phyloP scores from a whole-genome alignment of 2,329 filamentous ascomycete species.

The Calonectria henricotiae region DNA sequence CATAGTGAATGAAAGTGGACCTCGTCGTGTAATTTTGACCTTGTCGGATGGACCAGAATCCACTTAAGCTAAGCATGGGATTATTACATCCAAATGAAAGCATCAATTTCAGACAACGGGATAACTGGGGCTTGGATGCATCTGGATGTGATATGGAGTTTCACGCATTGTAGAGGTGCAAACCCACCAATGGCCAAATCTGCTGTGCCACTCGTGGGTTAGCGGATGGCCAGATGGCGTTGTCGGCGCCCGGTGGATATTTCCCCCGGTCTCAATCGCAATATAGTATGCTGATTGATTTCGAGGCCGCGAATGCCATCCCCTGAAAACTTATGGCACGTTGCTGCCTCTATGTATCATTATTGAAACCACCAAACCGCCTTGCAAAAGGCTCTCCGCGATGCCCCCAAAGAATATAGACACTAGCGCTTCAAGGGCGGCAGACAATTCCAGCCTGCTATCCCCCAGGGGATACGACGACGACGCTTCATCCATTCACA shows the following conservation, averaged over 20 bases:
- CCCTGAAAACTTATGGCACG: constrained; percentile 42
- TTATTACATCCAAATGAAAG: constrained; percentile 14
- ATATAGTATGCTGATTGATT: constrained; percentile 41
- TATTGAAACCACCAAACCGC: constrained; percentile 42
- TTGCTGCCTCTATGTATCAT: constrained; percentile 35
- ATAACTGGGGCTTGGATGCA: constrained; percentile 21
- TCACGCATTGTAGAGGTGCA: constrained; percentile 20
- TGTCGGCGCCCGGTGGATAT: constrained; percentile 45
- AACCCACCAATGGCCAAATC: constrained; percentile 37
- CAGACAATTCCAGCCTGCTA: constrained; percentile 68
- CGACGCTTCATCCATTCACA: constrained; percentile 78
- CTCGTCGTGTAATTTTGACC: constrained; percentile 15
- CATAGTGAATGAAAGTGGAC: constrained; percentile 6
- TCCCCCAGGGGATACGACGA: constrained; percentile 78
- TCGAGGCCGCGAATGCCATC: constrained; percentile 40
- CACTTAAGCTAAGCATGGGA: constrained; percentile 18
- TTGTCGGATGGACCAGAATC: constrained; percentile 12
- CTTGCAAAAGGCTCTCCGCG: constrained; percentile 38
- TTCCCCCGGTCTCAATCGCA: constrained; percentile 48
- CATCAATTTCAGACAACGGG: constrained; percentile 30
- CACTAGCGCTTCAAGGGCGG: constrained; percentile 43
- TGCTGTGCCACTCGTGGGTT: constrained; percentile 7
- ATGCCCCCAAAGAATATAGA: constrained; percentile 51
- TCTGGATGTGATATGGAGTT: constrained; percentile 26
- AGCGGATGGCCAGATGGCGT: background rate